Conservation (phyloP, 768 basidiomycete genomes). For the Cystobasidium tubakii region DNA sequence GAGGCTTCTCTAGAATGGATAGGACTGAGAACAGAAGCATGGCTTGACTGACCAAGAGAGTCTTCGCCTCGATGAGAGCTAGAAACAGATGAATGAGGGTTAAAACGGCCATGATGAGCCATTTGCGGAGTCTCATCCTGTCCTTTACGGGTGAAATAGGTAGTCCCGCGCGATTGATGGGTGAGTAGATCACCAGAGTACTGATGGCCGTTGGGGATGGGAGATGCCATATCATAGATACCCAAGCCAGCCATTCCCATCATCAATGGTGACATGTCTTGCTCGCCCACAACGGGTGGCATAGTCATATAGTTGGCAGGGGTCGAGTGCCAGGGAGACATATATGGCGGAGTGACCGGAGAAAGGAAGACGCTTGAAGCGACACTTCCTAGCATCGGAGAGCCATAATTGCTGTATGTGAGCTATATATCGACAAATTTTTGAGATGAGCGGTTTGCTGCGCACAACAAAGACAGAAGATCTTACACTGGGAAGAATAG, state of each 20-base stretch:
- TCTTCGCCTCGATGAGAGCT: background rate
- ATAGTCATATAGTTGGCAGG: background rate
- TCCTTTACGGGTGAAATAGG: constrained; percentile 1
- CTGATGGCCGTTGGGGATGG: background rate
- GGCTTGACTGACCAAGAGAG: constrained; percentile 21
- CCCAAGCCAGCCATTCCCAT: background rate
- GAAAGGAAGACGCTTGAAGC: background rate
- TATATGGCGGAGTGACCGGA: background rate
- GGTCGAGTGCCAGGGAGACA: background rate
- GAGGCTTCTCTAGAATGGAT: constrained; percentile 18
- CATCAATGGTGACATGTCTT: background rate
- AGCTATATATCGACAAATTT: background rate
- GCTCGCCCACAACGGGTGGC: background rate
- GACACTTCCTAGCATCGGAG: background rate
- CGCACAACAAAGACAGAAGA: background rate
- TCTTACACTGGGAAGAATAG: constrained; percentile 9
- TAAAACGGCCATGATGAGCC: background rate
- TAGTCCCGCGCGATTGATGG: constrained; percentile 1
- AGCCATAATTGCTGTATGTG: background rate
- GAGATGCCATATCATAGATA: background rate
- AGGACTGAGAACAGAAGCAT: constrained; percentile 1
- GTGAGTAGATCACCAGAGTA: background rate
- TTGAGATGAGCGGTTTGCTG: too few relatives aligned
- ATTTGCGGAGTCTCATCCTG: background rate
- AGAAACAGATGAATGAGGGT: background rate